Conservation (phyloP, 78 protist species). For the Bodo saltans region DNA sequence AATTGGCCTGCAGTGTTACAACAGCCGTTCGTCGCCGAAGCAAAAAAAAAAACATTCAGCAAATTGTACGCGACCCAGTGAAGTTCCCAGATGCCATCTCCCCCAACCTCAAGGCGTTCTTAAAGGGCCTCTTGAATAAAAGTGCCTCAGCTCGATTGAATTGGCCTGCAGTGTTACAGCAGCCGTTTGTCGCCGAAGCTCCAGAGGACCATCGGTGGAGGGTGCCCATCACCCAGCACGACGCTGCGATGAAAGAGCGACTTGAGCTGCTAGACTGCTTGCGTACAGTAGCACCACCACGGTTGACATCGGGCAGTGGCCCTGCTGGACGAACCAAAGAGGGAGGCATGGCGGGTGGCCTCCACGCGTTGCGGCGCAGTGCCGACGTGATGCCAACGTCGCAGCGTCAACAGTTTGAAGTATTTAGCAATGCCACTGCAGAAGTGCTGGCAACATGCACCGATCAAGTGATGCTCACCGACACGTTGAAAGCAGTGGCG, state of each 20-base stretch:
- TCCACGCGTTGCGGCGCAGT: too few species aligned
- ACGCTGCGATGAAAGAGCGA: constrained; percentile 11
- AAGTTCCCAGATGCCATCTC: constrained; percentile 51
- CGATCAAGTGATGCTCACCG: too few species aligned
- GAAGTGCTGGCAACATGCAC: too few species aligned
- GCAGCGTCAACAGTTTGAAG: too few species aligned
- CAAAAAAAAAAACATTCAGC: too few species aligned
- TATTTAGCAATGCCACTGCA: too few species aligned
- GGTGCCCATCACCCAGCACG: not conserved
- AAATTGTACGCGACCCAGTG: constrained; percentile 59
- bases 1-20: constrained; percentile 69
- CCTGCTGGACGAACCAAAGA: too few species aligned
- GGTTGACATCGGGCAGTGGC: too few species aligned
- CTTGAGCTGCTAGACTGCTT: not conserved
- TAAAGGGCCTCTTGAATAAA: constrained; percentile 63
- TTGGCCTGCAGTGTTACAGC: constrained; percentile 75
- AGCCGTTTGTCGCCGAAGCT: constrained; percentile 57
- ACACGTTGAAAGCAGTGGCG: too few species aligned
- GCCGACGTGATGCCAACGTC: too few species aligned
- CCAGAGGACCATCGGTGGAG: not conserved
- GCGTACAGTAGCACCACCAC: too few species aligned
- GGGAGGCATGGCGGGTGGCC: too few species aligned
- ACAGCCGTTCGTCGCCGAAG: constrained; percentile 71
- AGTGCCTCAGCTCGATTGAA: constrained; percentile 53
- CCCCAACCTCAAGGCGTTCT: constrained; percentile 36